Evolutionary conservation across 2,329 filamentous ascomycete genomes (phyloP).

Genomic region (Zalaria obscura): DNA sequence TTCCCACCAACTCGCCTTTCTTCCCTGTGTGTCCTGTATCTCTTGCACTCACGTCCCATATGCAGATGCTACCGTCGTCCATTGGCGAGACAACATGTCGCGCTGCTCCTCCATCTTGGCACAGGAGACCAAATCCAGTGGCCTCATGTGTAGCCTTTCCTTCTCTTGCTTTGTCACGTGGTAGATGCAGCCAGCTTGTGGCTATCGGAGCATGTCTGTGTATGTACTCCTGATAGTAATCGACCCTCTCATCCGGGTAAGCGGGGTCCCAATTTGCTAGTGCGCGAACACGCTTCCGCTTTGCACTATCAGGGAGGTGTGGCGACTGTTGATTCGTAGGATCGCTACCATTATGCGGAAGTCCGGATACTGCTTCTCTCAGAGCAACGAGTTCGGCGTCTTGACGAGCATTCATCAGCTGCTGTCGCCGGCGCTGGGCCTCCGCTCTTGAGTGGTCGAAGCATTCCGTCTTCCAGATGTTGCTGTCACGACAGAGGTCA

Average conservation of each 20-base stretch:
- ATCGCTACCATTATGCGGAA: conserved; percentile 6
- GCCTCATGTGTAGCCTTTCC: conserved; percentile 44
- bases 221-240: conserved; percentile 84
- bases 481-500: conserved; percentile 55
- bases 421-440: conserved; percentile 41
- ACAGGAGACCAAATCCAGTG: conserved; percentile 55
- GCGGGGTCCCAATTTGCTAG: conserved; percentile 74
- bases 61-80: conserved; percentile 73
- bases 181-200: conserved; percentile 63
- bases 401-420: conserved; percentile 16
- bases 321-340: not conserved
- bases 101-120: conserved; percentile 38
- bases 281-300: conserved; percentile 37
- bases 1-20: conserved; percentile 50
- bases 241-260: conserved; percentile 54
- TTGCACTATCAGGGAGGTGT: conserved; percentile 1
- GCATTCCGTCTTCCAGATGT: conserved; percentile 62
- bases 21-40: conserved; percentile 4
- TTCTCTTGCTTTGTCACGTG: conserved; percentile 26
- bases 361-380: conserved; percentile 24
- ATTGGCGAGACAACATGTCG: conserved; percentile 59
- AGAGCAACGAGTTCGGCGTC: conserved; percentile 29
- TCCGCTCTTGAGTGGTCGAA: conserved; percentile 57
- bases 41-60: conserved; percentile 50
- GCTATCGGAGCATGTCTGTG: conserved; percentile 63